phyloP scores from a whole-genome alignment of 805 yeast species.

The Zygoascus tannicola region DNA sequence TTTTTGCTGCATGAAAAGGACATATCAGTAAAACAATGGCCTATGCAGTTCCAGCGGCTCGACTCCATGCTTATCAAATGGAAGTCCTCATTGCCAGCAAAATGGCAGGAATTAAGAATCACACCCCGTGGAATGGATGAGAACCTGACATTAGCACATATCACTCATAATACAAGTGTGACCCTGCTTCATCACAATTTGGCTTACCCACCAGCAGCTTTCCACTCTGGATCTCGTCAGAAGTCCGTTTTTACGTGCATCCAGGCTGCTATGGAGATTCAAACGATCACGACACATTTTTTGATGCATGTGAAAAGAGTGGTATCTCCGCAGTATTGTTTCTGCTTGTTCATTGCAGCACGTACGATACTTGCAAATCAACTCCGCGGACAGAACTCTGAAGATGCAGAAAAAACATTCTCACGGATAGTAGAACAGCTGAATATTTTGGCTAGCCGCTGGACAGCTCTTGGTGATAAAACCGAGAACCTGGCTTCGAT shows the following conservation, averaged over 20 bases:
- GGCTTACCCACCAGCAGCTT: conserved; percentile 11
- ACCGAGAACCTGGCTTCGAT: conserved; percentile 10
- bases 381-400: neutral
- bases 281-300: conserved; percentile 12
- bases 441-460: conserved; percentile 11
- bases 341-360: conserved; percentile 14
- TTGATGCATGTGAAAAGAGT: conserved; percentile 7
- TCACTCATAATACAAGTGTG: conserved; percentile 13
- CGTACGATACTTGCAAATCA: conserved; percentile 11
- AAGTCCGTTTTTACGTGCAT: conserved; percentile 13
- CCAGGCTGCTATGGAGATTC: conserved; percentile 11
- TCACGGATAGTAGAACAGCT: conserved; percentile 8
- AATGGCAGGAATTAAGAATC: conserved; percentile 9
- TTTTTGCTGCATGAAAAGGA: conserved; percentile 8
- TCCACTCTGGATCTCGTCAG: neutral
- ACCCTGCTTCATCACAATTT: conserved; percentile 12
- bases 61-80: conserved; percentile 10
- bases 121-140: conserved; percentile 12
- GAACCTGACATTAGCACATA: conserved; percentile 14
- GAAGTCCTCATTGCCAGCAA: conserved; percentile 11
- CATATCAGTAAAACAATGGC: conserved; percentile 9
- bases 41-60: conserved; percentile 6
- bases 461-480: conserved; percentile 8
- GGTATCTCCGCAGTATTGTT: conserved; percentile 12
- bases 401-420: conserved; percentile 2